Evolutionary conservation across 176 grass and related monocot species (phyloP).

Genomic region (Poa pratensis): DNA sequence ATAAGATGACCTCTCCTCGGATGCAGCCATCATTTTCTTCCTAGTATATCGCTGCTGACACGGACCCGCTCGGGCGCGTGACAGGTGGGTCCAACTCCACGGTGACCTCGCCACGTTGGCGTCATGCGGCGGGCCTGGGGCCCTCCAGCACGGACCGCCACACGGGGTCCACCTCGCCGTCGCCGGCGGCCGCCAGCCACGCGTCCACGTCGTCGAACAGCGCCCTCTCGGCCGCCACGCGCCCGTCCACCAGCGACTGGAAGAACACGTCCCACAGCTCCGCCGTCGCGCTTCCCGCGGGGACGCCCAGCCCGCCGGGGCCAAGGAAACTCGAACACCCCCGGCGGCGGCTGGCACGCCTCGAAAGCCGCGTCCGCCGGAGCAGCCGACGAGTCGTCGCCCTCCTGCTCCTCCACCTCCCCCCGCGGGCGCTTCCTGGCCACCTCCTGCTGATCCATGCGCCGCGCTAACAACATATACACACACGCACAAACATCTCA

Average conservation of each 20-base stretch:
- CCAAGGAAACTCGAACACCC: constrained; percentile 80
- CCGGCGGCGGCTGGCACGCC: constrained; percentile 43
- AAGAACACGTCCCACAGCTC: constrained; percentile 81
- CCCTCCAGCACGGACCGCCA: constrained; percentile 59
- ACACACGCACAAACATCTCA: constrained; percentile 16
- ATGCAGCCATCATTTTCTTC: neutral
- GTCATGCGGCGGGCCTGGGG: constrained; percentile 36
- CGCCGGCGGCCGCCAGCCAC: constrained; percentile 51
- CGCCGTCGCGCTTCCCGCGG: neutral
- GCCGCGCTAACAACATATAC: constrained; percentile 4
- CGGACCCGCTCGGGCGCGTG: neutral
- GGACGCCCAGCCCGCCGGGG: constrained; percentile 41
- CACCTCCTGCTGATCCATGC: constrained; percentile 49
- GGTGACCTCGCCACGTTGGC: neutral
- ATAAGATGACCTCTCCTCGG: neutral
- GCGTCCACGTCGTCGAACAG: constrained; percentile 54
- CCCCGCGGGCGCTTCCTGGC: too few species aligned
- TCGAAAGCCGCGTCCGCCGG: neutral
- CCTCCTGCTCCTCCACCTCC: constrained; percentile 36
- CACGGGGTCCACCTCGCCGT: constrained; percentile 62
- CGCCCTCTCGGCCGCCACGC: constrained; percentile 12
- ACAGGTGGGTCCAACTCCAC: neutral
- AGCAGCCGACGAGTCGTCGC: neutral
- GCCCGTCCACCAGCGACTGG: constrained; percentile 64
- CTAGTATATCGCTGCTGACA: constrained; percentile 4